A percentile compares a stretch with the other conserved stretches of the same genome.
Evolutionary conservation across 169 alveolate genomes (phyloP).

Genomic region (Plasmodium cynomolgi): DNA sequence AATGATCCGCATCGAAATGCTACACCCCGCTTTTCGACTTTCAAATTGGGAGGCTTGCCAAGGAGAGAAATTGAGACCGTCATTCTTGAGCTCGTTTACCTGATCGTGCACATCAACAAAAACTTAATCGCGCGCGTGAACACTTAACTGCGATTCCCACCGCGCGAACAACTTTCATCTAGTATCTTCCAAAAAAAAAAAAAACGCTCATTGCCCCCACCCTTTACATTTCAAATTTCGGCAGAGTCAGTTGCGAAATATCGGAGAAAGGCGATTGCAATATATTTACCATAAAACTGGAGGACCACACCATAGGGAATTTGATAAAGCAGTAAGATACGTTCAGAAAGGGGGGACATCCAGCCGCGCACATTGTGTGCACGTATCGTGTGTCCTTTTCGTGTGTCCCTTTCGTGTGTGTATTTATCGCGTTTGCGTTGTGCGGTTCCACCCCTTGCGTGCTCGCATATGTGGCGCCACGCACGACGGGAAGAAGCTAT

Average conservation of each 20-base stretch:
- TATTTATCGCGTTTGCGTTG: not conserved
- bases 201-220: not conserved
- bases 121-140: not conserved
- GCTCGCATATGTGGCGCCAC: not conserved
- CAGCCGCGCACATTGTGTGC: not conserved
- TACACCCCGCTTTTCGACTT: not conserved
- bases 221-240: not conserved
- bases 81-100: not conserved
- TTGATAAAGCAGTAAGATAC: constrained; percentile 52
- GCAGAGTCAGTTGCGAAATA: constrained; percentile 61
- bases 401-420: not conserved
- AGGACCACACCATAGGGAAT: constrained; percentile 74
- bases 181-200: not conserved
- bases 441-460: not conserved
- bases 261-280: constrained; percentile 74
- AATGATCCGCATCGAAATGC: not conserved
- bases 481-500: not conserved
- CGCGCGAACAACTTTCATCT: not conserved
- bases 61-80: not conserved
- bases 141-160: not conserved
- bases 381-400: not conserved
- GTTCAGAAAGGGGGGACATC: not conserved
- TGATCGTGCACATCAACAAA: not conserved
- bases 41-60: not conserved
- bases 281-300: constrained; percentile 60